Conservation (phyloP, 345 rosid species). For the Gossypium australe region DNA sequence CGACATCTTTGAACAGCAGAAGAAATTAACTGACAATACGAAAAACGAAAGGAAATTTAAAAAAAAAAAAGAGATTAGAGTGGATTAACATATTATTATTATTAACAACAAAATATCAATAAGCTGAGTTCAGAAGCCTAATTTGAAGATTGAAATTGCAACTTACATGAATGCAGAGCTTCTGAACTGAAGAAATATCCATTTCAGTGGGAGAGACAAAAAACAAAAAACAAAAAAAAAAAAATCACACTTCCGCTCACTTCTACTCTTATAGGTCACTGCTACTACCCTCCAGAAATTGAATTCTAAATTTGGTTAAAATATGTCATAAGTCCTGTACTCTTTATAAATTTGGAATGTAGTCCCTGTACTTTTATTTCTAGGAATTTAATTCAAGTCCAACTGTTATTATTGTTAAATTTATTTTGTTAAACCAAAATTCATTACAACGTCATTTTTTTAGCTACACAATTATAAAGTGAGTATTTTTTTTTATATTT, state of each 20-base stretch:
- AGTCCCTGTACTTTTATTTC: no score
- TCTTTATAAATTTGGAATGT: no score
- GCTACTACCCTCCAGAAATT: no score
- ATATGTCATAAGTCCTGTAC: no score
- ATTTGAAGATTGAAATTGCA: neutral
- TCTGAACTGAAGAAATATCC: constrained; percentile 27
- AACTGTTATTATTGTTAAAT: no score
- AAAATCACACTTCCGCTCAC: constrained; percentile 2
- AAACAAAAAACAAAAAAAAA: no score
- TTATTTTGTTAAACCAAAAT: no score
- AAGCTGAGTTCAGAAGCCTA: neutral
- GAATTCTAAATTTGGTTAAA: no score
- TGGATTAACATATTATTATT: neutral
- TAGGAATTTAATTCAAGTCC: no score
- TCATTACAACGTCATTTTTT: no score
- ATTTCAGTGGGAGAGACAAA: constrained; percentile 7
- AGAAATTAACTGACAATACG: constrained; percentile 51
- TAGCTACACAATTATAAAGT: no score
- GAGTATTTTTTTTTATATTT: no score
- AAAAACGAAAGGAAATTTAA: neutral
- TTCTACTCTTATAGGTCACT: neutral
- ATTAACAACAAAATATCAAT: neutral
- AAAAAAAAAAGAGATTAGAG: neutral
- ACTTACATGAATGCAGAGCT: constrained; percentile 27
- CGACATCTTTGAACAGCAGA: constrained; percentile 75